Conservation (phyloP, 306 rosid species). For the Castanea sativa region DNA sequence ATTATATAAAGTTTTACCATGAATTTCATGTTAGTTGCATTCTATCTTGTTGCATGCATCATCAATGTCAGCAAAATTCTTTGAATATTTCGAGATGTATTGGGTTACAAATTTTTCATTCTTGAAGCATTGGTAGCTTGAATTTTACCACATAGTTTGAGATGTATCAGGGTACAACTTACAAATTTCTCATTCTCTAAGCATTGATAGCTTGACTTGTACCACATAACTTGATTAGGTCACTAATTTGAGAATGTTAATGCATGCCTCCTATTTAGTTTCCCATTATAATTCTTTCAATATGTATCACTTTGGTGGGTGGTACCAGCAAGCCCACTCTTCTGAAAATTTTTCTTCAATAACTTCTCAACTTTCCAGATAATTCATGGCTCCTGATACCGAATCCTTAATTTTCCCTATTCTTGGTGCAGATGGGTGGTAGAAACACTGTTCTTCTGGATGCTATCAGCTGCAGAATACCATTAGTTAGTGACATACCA, state of each 20-base stretch:
- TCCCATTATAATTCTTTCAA: not conserved
- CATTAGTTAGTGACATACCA: constrained; percentile 88
- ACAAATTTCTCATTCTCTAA: not conserved
- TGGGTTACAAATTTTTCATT: not conserved
- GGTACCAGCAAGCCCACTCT: not conserved
- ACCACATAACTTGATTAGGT: not conserved
- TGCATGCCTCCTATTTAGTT: not conserved
- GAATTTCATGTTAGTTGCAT: not conserved
- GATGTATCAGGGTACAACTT: not conserved
- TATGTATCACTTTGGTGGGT: not conserved
- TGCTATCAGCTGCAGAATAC: constrained; percentile 92
- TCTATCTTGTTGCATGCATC: not conserved
- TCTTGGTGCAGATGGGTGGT: constrained; percentile 84
- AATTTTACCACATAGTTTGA: not conserved
- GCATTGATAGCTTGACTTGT: constrained; percentile 1
- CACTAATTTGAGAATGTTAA: not conserved
- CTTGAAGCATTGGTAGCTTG: not conserved
- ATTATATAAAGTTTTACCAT: not conserved
- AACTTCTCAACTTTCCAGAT: constrained; percentile 1
- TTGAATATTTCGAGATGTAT: not conserved
- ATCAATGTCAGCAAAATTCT: not conserved
- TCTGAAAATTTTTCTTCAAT: not conserved
- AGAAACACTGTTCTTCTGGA: constrained; percentile 93
- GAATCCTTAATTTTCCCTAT: constrained; percentile 4
- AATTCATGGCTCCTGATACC: not conserved